Evolutionary conservation across 1,284 basidiomycete genomes (phyloP), one percentile per base, ranked within the genome.

Genomic region (Hemileia vastatrix): DNA sequence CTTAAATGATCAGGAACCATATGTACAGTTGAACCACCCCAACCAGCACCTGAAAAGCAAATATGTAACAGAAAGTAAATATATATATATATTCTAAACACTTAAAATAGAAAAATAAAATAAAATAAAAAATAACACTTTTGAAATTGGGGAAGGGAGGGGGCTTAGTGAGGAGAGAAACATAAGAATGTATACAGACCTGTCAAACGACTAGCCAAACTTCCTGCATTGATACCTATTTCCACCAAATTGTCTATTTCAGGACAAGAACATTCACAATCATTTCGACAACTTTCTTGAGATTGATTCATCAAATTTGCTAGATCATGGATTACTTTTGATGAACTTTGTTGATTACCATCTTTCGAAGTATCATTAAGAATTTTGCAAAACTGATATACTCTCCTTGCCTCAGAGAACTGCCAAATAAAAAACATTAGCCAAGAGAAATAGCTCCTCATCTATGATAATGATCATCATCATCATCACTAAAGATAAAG

Each of bases 21-120:
- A 15, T 87, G 88, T 21, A 93, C 86, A 0, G 86, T 87, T 68
- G 88, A 90, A 9, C 90, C 90, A 54, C 90, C 90, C 89, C 89
- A 94, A 1, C 90, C 90, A 0, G 90, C 90, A 47, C 87, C 86
- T 86, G 48, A 23, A 4, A 0, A 13, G 19, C 48, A 48, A 19
- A 21, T 32, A 48, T 6, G 40, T 8, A 43, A 43, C n/a, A 8
- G 40, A 13, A 21, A 11, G 47, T 48, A 19, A 19, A 6, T 48
- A 6, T 19, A 11, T 6, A 13, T 8, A 6, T 48, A 48, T 11
- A 48, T 13, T 48, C 21, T 11, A 48, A 48, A 48, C 9, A 19
- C 5, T 18, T 15, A 27, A 19, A 23, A 53, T 19, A n/a, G 13
- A 63, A 43, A 53, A 32, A 54, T 19, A 58, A 47, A 49, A 23